A percentile compares a stretch with the other conserved stretches of the same genome.
Conservation (phyloP, 305 asterid genomes). For the Solanum hybrid region DNA sequence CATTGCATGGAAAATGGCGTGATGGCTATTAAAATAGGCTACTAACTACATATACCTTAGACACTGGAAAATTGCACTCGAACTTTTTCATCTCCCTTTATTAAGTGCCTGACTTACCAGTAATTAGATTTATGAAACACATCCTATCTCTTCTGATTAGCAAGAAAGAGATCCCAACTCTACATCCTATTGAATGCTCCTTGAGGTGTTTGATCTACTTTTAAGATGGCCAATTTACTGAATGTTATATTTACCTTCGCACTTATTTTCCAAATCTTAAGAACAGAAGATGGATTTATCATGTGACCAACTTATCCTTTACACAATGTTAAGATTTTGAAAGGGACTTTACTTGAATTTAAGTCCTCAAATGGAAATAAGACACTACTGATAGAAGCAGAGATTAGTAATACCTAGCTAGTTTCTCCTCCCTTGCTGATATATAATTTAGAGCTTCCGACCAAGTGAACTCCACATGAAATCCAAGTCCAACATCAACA, state of each 20-base stretch:
- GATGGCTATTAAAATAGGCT: background rate
- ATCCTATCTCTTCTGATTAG: background rate
- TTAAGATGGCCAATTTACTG: background rate
- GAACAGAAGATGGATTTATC: background rate
- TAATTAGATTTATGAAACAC: background rate
- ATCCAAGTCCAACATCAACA: constrained; percentile 87
- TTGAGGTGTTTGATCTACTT: background rate
- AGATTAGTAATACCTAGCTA: constrained; percentile 34
- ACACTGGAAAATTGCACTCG: background rate
- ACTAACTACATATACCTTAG: background rate
- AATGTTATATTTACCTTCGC: background rate
- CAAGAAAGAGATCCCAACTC: background rate
- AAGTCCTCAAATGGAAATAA: background rate
- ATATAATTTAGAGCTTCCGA: constrained; percentile 69
- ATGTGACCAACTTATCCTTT: background rate
- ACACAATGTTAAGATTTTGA: background rate
- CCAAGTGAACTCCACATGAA: constrained; percentile 88
- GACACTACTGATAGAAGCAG: background rate
- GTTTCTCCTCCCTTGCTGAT: constrained; percentile 42
- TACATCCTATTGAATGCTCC: background rate
- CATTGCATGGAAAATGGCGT: background rate
- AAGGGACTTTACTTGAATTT: background rate
- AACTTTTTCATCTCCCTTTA: background rate
- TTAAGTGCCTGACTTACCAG: background rate
- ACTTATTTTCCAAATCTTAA: background rate